Base-by-base conservation (phyloP, 306 rosid genomes). In the Cucurbita argyrosperma region DNA sequence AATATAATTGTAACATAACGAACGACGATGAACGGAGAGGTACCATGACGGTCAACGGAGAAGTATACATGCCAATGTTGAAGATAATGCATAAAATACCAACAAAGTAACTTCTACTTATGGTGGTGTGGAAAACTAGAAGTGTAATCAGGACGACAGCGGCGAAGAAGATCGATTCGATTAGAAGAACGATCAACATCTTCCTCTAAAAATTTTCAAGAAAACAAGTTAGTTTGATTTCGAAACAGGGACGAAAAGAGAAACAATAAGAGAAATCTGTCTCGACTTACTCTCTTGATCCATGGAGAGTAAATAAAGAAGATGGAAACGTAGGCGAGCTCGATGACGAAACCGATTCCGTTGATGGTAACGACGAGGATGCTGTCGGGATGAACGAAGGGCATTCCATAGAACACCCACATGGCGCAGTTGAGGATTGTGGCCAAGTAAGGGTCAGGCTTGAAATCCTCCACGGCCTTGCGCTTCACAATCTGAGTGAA, bases 1-100 rank as follows among this genome's bases (percentile, higher is more conserved):
- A 30, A 30, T 30, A 30, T 30, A 30, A 30, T 30, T 30, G 35
- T 30, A 30, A 30, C 2, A 30, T 30, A 30, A 30, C 35, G 4
- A 30, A 30, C 35, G 35, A 30, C 35, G 35, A 3, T 30, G 35
- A 30, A 30, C 35, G 35, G 35, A 30, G 35, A 30, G 3, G 35
- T 30, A 30, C 99, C 94, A 91, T 88, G 83, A 94, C 85, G 0
- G 99, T 94, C 77, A 91, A 79, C 6, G 99, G 99, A 61, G 99
- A 74, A 62, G 73, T n/a, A 74, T 94, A 89, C 99, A 91, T 94
- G 30, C 83, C 12, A 46, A 90, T 7, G 71, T 85, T 94, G 87
- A 94, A 84, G 75, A 88, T 0, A 21, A 89, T 79, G 59, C 91
- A 84, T 10, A 94, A 56, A 12, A 75, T 5, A 5, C 97, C 99